phyloP scores from a whole-genome alignment of 2,329 filamentous ascomycete genomes.

The Dactylellina cionopaga region DNA sequence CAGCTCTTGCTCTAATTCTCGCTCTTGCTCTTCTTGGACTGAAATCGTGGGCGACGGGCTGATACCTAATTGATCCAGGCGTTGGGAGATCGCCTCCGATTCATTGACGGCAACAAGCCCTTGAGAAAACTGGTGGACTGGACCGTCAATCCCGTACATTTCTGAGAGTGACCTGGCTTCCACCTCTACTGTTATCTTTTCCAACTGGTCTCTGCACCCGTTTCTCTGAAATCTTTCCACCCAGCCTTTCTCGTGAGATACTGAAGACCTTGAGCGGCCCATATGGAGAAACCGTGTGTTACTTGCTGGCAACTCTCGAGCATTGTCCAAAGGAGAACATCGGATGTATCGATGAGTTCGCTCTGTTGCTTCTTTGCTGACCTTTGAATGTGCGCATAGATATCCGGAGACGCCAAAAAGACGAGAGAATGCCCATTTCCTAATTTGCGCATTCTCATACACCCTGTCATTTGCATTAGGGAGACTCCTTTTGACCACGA shows the following conservation, averaged over 20 bases:
- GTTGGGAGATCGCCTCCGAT: conserved; percentile 58
- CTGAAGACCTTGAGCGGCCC: conserved; percentile 70
- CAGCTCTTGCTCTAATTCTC: conserved; percentile 73
- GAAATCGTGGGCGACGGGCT: not conserved
- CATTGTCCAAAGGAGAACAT: conserved; percentile 72
- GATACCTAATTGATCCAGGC: conserved; percentile 56
- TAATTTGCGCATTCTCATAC: conserved; percentile 76
- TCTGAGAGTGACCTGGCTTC: conserved; percentile 53
- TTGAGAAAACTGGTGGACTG: not conserved
- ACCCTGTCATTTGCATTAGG: too few species aligned
- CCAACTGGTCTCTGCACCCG: conserved; percentile 65
- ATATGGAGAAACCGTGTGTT: conserved; percentile 67
- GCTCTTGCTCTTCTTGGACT: conserved; percentile 72
- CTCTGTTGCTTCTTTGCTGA: not conserved
- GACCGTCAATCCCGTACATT: conserved; percentile 34
- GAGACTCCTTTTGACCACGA: not conserved
- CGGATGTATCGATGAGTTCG: conserved; percentile 62
- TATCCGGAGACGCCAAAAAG: conserved; percentile 66
- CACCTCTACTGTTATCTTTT: conserved; percentile 64
- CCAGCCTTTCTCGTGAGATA: conserved; percentile 59
- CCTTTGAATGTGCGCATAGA: conserved; percentile 66
- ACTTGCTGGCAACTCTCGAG: conserved; percentile 67
- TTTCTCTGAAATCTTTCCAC: conserved; percentile 64
- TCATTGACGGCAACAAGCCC: conserved; percentile 46
- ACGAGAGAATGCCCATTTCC: conserved; percentile 73